A percentile compares a stretch with the other conserved stretches of the same genome.
Conservation (phyloP, 257 asterid genomes). For the Paraleonurus japonicus region DNA sequence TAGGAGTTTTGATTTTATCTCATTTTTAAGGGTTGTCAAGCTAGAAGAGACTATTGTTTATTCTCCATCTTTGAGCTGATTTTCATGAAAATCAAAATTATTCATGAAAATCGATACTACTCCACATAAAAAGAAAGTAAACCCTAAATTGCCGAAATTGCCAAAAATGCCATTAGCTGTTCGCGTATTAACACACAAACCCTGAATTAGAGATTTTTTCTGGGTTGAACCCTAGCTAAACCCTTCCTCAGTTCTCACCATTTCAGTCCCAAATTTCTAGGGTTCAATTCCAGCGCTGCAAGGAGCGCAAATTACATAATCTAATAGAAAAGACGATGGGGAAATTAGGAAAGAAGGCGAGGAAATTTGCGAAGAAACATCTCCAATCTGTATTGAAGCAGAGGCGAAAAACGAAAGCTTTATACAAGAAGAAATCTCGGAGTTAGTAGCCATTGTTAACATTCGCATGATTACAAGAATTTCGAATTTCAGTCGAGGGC, state of each 20-base stretch:
- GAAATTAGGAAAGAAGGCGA: slow-evolving; percentile 89
- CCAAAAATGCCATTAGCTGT: neutral
- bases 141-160: neutral
- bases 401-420: slow-evolving; percentile 69
- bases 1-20: no score
- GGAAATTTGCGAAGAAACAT: slow-evolving; percentile 94
- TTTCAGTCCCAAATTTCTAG: slow-evolving; percentile 13
- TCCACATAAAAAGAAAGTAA: no score
- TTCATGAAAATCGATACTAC: no score
- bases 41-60: no score
- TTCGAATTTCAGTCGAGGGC: neutral
- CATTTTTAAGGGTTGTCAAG: no score
- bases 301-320: neutral
- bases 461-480: neutral
- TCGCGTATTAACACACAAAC: slow-evolving; percentile 1
- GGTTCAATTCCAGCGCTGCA: slow-evolving; percentile 24
- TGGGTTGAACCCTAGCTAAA: slow-evolving; percentile 38
- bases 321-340: slow-evolving; percentile 44
- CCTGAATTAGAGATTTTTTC: neutral
- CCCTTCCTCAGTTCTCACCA: slow-evolving; percentile 20
- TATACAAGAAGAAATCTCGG: slow-evolving; percentile 59
- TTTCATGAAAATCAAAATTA: no score
- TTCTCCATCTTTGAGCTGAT: no score
- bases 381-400: slow-evolving; percentile 71
- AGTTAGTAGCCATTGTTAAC: slow-evolving; percentile 34